Conservation (phyloP, 1,284 basidiomycete species). For the Ustilago xerochloae region DNA sequence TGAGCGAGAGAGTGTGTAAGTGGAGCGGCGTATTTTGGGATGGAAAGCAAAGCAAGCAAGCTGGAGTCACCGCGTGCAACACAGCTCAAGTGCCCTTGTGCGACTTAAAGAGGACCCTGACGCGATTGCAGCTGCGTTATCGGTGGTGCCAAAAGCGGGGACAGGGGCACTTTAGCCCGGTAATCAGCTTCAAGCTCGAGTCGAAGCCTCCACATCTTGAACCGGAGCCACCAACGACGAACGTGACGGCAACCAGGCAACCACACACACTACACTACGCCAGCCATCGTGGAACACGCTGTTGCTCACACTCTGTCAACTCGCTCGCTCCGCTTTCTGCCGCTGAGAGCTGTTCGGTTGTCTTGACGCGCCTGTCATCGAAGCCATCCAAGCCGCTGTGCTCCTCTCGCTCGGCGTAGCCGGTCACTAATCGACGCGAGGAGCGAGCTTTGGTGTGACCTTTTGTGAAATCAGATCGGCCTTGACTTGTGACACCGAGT, state of each 20-base stretch:
- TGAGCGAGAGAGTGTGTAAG: neutral
- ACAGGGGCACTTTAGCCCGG: neutral
- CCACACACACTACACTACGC: neutral
- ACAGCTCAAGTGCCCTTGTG: neutral
- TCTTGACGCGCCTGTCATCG: neutral
- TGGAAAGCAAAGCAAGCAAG: neutral
- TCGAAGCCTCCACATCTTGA: neutral
- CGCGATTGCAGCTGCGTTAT: neutral
- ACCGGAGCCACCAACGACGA: too few relatives aligned
- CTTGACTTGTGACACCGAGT: too few relatives aligned
- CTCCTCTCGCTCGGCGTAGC: neutral
- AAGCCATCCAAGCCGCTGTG: neutral
- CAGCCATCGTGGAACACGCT: too few relatives aligned
- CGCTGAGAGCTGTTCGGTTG: neutral
- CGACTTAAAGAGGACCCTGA: constrained; percentile 2
- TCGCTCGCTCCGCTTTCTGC: neutral
- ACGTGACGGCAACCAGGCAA: neutral
- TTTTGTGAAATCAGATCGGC: too few relatives aligned
- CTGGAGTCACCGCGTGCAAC: too few relatives aligned
- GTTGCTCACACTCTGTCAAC: too few relatives aligned
- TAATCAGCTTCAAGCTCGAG: neutral
- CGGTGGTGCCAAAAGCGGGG: neutral
- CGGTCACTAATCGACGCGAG: neutral
- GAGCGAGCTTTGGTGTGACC: too few relatives aligned
- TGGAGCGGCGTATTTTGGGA: constrained; percentile 17